Conservation (phyloP, 2,329 filamentous ascomycete genomes). For the Aspergillus sp. region DNA sequence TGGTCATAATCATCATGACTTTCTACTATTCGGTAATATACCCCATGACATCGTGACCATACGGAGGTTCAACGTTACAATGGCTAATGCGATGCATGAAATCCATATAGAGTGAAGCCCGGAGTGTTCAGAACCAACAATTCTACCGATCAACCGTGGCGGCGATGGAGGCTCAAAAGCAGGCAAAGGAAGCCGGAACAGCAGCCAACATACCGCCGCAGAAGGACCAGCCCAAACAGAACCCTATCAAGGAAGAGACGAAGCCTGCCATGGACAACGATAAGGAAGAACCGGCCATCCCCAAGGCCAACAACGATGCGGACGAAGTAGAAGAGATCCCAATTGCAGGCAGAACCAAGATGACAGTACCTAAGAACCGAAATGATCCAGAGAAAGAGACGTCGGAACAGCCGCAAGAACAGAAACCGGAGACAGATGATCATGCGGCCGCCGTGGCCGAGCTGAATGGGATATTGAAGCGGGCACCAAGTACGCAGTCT, state of each 20-base stretch:
- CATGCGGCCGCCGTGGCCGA: slow-evolving; percentile 61
- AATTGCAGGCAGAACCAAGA: slow-evolving; percentile 58
- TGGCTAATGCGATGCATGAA: slow-evolving; percentile 11
- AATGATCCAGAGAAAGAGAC: slow-evolving; percentile 43
- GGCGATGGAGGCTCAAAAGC: slow-evolving; percentile 54
- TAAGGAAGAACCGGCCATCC: background rate
- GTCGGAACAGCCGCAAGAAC: slow-evolving; percentile 47
- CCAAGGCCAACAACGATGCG: slow-evolving; percentile 26
- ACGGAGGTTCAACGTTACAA: background rate
- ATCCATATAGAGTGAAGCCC: slow-evolving; percentile 39
- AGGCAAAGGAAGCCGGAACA: slow-evolving; percentile 49
- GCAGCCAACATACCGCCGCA: slow-evolving; percentile 64
- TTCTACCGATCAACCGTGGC: slow-evolving; percentile 60
- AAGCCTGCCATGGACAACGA: slow-evolving; percentile 23
- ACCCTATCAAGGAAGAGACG: slow-evolving; percentile 61
- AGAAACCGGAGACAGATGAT: slow-evolving; percentile 57
- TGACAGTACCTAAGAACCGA: slow-evolving; percentile 45
- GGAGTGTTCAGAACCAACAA: slow-evolving; percentile 43
- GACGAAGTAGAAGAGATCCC: slow-evolving; percentile 47
- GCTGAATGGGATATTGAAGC: slow-evolving; percentile 78
- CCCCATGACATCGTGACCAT: background rate
- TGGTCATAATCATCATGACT: slow-evolving; percentile 66
- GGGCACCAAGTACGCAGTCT: slow-evolving; percentile 69
- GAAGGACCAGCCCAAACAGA: slow-evolving; percentile 69
- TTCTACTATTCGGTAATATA: slow-evolving; percentile 70